Conservation (phyloP, 768 basidiomycete species). For the Dendrothele bispora region DNA sequence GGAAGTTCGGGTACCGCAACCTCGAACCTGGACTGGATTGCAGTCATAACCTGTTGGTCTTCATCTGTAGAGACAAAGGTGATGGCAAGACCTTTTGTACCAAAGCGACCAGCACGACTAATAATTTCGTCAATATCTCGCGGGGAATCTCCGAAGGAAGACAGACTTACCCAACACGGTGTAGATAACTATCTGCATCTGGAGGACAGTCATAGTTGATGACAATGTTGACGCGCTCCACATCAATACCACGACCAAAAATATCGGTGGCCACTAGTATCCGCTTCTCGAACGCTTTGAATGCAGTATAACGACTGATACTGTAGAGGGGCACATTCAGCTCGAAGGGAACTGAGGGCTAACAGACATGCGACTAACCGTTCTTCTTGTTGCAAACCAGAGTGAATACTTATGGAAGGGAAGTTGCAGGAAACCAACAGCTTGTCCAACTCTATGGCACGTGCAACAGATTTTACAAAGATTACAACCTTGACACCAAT, state of each 20-base stretch:
- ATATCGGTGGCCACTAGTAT: slow-evolving; percentile 99
- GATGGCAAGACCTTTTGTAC: slow-evolving; percentile 98
- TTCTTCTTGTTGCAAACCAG: slow-evolving; percentile 91
- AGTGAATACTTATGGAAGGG: slow-evolving; percentile 97
- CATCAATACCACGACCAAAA: slow-evolving; percentile 98
- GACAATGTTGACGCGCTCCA: slow-evolving; percentile 99
- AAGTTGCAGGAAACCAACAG: slow-evolving; percentile 96
- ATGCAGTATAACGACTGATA: slow-evolving; percentile 93
- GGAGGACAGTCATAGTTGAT: slow-evolving; percentile 98
- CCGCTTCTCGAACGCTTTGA: slow-evolving; percentile 99
- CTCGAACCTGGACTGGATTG: slow-evolving; percentile 96
- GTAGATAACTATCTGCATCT: slow-evolving; percentile 97
- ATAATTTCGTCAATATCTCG: not conserved
- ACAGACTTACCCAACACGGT: slow-evolving; percentile 84
- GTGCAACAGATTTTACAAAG: slow-evolving; percentile 97
- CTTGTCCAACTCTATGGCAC: slow-evolving; percentile 96
- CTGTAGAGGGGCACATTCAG: slow-evolving; percentile 37
- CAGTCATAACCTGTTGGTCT: slow-evolving; percentile 92
- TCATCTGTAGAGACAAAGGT: slow-evolving; percentile 93
- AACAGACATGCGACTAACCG: slow-evolving; percentile 55
- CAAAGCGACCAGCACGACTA: slow-evolving; percentile 98
- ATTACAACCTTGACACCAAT: slow-evolving; percentile 97
- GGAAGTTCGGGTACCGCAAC: slow-evolving; percentile 96
- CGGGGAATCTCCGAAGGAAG: not conserved
- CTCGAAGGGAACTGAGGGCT: not conserved